phyloP scores from a whole-genome alignment of 2,329 filamentous ascomycete genomes.

The Chalaropsis ovoidea region DNA sequence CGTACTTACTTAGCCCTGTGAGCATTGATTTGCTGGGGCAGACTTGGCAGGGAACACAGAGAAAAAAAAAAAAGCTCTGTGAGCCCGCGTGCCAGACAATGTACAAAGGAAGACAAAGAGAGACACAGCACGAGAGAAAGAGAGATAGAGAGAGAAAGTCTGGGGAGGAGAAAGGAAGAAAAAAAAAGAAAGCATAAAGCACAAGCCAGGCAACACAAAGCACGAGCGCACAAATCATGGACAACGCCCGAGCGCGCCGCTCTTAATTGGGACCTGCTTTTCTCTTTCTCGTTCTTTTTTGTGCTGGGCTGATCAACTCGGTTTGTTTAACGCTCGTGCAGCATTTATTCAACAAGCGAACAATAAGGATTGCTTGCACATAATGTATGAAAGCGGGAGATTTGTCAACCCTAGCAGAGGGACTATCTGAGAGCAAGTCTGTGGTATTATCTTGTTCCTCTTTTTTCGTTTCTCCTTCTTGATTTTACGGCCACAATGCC shows the following conservation, averaged over 20 bases:
- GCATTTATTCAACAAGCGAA: neutral
- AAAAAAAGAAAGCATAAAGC: conserved; percentile 17
- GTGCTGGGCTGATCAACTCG: conserved; percentile 1
- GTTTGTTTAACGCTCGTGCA: neutral
- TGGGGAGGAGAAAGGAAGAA: conserved; percentile 2
- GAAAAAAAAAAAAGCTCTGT: conserved; percentile 8
- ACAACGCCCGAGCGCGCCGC: conserved; percentile 12
- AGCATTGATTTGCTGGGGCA: neutral
- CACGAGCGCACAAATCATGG: conserved; percentile 2
- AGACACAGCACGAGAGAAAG: too few species aligned
- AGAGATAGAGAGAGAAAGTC: neutral
- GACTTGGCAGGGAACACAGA: neutral
- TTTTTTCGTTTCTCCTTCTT: too few species aligned
- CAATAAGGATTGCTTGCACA: neutral
- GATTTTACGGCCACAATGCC: too few species aligned
- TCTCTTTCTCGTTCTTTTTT: conserved; percentile 3
- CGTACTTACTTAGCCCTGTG: neutral
- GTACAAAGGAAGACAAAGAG: conserved; percentile 11
- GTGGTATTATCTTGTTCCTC: too few species aligned
- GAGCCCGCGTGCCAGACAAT: conserved; percentile 13
- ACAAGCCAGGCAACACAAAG: conserved; percentile 1
- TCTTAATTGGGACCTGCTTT: conserved; percentile 5
- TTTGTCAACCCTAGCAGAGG: neutral
- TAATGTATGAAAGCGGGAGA: neutral
- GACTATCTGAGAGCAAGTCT: neutral